Percentiles rank a stretch among this genome's conserved stretches.
These are phyloP conservation scores for Metschnikowia drakensbergensis DNA, from an alignment of 805 yeast species.

Conservation along the genomic window DNA sequence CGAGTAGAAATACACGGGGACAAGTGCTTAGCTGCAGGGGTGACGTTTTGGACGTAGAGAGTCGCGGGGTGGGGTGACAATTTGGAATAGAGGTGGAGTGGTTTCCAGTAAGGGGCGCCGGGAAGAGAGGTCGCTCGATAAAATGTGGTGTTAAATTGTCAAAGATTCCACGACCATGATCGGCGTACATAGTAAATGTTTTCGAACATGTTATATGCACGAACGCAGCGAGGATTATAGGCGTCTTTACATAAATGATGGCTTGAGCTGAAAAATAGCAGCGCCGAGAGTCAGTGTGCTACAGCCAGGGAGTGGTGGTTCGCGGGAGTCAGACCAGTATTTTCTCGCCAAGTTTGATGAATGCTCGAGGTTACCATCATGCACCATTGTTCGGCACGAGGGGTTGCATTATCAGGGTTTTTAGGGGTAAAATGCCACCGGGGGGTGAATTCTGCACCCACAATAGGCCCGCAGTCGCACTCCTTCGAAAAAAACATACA, in stretches of 20 bases:
- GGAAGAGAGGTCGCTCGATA: neutral
- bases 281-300: neutral
- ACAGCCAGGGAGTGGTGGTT: no score
- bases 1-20: neutral
- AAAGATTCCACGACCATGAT: neutral
- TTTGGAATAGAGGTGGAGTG: no score
- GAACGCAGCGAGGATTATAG: neutral
- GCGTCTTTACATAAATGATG: neutral
- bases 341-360: no score
- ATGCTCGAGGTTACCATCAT: neutral
- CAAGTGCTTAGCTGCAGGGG: neutral
- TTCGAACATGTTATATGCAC: constrained; percentile 1
- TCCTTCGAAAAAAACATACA: neutral
- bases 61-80: neutral
- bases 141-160: neutral
- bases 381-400: neutral
- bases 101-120: neutral
- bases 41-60: neutral
- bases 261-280: neutral
- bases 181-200: constrained; percentile 4
- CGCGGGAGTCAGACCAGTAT: no score
- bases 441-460: neutral
- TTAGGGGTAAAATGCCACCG: neutral
- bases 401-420: neutral
- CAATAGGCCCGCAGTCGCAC: neutral